Evolutionary conservation across 805 yeast genomes (phyloP).

Genomic region (Candida corydali): DNA sequence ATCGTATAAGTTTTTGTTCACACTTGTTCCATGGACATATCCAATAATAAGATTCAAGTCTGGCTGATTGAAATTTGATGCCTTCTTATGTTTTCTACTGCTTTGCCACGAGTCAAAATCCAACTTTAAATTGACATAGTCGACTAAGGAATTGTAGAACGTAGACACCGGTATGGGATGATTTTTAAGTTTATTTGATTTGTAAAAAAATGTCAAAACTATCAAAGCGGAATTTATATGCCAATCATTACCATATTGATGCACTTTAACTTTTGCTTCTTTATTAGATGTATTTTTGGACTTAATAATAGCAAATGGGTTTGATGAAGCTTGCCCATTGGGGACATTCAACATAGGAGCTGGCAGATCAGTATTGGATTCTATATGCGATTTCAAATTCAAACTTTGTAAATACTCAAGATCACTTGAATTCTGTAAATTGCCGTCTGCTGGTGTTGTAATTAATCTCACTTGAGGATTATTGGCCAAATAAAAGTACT

Average conservation of each 20-base stretch:
- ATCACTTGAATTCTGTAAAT: constrained; percentile 8
- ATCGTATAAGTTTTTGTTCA: constrained; percentile 17
- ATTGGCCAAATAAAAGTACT: constrained; percentile 41
- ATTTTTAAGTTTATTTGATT: constrained; percentile 43
- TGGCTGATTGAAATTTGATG: constrained; percentile 13
- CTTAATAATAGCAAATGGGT: constrained; percentile 8
- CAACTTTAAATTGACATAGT: constrained; percentile 66
- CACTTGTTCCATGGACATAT: constrained; percentile 42
- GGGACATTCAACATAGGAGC: constrained; percentile 9
- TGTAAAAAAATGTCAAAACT: constrained; percentile 50
- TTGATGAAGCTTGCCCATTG: constrained; percentile 3
- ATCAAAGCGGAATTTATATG: constrained; percentile 65
- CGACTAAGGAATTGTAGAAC: constrained; percentile 80
- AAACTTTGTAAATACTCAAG: constrained; percentile 21
- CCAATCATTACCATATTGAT: constrained; percentile 79
- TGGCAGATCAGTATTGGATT: constrained; percentile 1
- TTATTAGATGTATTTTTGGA: constrained; percentile 12
- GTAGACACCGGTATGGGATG: constrained; percentile 28
- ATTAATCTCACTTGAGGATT: constrained; percentile 15
- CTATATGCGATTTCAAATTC: constrained; percentile 13
- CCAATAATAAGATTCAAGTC: constrained; percentile 42
- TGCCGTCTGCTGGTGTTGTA: not conserved
- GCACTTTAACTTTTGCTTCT: constrained; percentile 40
- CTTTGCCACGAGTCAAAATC: constrained; percentile 87
- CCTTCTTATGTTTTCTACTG: constrained; percentile 18